phyloP scores from a whole-genome alignment of 129 eudicot species.

The Saposhnikovia divaricata region DNA sequence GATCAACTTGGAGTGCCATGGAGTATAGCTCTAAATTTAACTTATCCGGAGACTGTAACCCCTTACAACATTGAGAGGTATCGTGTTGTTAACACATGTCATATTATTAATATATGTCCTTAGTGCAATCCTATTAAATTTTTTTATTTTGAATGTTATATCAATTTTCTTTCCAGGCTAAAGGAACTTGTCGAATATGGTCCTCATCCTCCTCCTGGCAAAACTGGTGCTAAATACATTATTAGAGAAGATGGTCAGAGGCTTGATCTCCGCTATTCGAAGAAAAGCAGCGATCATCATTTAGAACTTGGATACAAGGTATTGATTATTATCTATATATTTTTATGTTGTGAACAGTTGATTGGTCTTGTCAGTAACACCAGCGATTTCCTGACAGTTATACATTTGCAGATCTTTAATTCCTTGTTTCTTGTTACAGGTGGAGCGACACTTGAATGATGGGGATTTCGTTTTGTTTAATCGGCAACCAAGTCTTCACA shows the following conservation, averaged over 20 bases:
- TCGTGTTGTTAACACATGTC: background rate
- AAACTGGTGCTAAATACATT: slow-evolving; percentile 96
- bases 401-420: background rate
- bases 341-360: background rate
- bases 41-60: slow-evolving; percentile 97
- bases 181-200: slow-evolving; percentile 98
- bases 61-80: slow-evolving; percentile 97
- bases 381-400: background rate
- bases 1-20: slow-evolving; percentile 96
- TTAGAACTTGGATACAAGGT: slow-evolving; percentile 93
- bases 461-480: slow-evolving; percentile 95
- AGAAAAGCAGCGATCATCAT: slow-evolving; percentile 96
- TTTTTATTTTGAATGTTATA: background rate
- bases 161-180: slow-evolving; percentile 33
- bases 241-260: slow-evolving; percentile 98
- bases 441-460: slow-evolving; percentile 89
- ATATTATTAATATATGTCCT: background rate
- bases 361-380: background rate
- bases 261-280: slow-evolving; percentile 96
- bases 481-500: slow-evolving; percentile 96
- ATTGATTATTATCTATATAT: slow-evolving; percentile 8
- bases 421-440: slow-evolving; percentile 31
- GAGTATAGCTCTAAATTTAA: slow-evolving; percentile 95
- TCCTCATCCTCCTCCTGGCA: slow-evolving; percentile 99
- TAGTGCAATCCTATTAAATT: slow-evolving; percentile 4